Conservation (phyloP, 2,329 filamentous ascomycete species). For the Sporothrix variecibatus region DNA sequence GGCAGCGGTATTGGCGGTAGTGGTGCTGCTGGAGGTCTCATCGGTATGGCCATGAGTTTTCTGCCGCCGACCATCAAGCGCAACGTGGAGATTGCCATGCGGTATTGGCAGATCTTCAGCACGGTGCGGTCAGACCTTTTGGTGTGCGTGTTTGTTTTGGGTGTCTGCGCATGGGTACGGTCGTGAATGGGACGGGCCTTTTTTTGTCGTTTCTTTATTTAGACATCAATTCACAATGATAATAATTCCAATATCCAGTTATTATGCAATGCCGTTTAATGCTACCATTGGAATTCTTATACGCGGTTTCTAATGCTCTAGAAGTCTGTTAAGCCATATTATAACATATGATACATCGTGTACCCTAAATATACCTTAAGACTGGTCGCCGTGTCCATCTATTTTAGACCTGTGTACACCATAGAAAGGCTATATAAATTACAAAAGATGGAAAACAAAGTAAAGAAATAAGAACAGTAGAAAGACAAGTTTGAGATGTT, state of each 20-base stretch:
- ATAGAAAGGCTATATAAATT: background rate
- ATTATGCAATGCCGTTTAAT: background rate
- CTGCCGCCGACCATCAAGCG: conserved; percentile 65
- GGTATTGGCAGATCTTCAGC: conserved; percentile 70
- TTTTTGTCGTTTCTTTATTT: background rate
- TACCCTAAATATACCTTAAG: background rate
- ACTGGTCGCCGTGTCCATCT: background rate
- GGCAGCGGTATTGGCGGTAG: conserved; percentile 32
- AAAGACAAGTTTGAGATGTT: background rate
- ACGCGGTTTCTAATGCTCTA: background rate
- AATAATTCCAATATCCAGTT: background rate
- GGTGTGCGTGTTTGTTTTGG: conserved; percentile 74
- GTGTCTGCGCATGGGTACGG: conserved; percentile 54
- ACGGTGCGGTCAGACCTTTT: conserved; percentile 74
- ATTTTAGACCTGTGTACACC: background rate
- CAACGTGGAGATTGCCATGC: conserved; percentile 61
- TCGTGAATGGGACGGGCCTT: conserved; percentile 1
- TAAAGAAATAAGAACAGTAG: background rate
- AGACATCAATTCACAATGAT: background rate
- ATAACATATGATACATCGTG: background rate
- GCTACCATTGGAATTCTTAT: background rate
- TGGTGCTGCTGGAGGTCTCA: conserved; percentile 59
- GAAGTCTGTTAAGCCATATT: too few relatives aligned
- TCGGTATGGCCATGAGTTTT: conserved; percentile 65
- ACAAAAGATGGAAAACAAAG: background rate